phyloP scores from a whole-genome alignment of 768 basidiomycete genomes.

The Pleurotus cornucopiae region DNA sequence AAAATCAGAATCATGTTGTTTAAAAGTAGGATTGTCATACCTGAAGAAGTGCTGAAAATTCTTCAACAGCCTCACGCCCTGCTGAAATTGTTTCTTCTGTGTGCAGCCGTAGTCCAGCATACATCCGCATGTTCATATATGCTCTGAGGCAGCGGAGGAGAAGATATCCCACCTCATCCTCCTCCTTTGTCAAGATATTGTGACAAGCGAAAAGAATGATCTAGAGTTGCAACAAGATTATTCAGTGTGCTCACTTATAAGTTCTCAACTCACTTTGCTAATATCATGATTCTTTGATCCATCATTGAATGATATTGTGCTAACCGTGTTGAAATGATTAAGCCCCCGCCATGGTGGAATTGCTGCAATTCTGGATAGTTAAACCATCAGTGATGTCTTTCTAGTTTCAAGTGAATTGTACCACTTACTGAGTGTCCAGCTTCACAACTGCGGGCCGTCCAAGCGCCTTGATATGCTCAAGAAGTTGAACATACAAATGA shows the following conservation, averaged over 20 bases:
- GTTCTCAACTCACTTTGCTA: not conserved
- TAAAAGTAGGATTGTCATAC: conserved; percentile 3
- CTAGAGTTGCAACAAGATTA: conserved; percentile 7
- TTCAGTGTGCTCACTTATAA: not conserved
- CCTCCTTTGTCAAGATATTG: conserved; percentile 14
- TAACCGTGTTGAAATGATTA: not conserved
- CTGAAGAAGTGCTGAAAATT: conserved; percentile 16
- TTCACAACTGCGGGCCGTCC: conserved; percentile 13
- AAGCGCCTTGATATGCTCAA: conserved; percentile 14
- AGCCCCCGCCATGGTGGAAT: not conserved
- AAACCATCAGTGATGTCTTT: not conserved
- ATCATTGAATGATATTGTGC: conserved; percentile 1
- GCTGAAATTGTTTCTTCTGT: conserved; percentile 19
- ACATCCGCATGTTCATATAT: conserved; percentile 27
- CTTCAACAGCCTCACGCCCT: conserved; percentile 13
- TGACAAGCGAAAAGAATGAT: conserved; percentile 23
- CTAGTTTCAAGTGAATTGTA: not conserved
- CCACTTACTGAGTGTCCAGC: conserved; percentile 21
- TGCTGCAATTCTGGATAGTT: not conserved
- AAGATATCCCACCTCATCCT: conserved; percentile 14
- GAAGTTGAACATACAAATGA: conserved; percentile 24
- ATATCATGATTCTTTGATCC: not conserved
- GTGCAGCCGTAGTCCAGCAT: conserved; percentile 24
- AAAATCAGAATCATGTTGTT: not conserved
- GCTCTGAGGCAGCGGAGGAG: conserved; percentile 23